Evolutionary conservation across 2,329 filamentous ascomycete species (phyloP), one percentile per base, ranked within the genome.

Genomic region (Sporothrix luriei): DNA sequence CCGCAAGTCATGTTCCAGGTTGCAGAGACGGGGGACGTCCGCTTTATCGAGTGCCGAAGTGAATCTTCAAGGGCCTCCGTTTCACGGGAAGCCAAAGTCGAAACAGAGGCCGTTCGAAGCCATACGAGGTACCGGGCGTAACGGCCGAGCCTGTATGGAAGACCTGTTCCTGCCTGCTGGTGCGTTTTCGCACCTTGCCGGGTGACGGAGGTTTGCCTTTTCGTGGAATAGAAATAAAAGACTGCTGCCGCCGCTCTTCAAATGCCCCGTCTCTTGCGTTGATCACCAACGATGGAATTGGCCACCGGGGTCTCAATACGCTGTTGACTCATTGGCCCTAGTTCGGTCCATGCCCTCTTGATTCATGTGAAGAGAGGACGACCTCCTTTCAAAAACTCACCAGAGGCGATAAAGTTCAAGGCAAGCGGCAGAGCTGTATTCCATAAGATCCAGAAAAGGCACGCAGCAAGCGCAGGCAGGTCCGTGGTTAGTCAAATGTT

Each of bases 391-490:
- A 49, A 51, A 64, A 55, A 94, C 92, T 94, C 88, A 95, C 92
- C 91, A 83, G 91, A 92, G 79, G 92, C 92, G 82, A 95, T 91
- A 83, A 95, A 95, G 82, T 95, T 95, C 78, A 95, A 84, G 79
- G 92, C 91, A 80, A 95, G 83, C 75, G 92, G 92, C 74, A 93
- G 82, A 74, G 90, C 92, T 95, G 76, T 71, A 48, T 66, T 21
- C 43, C n/a, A 52, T 14, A 57, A 48, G 24, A 59, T 21, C 21
- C 29, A 55, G 40, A 66, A 24, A 13, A 40, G 48, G 49, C 46
- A 62, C 43, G 51, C 33, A 70, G 46, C 40, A 29, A 49, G 62
- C 62, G 55, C 54, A 61, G 67, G 51, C 62, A 68, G 46, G 66
- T 24, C 61, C 21, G 59, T 70, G 62, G 52, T 69, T 55, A 71